phyloP scores from a whole-genome alignment of 306 rosid species.

The Phaseolus lunatus region DNA sequence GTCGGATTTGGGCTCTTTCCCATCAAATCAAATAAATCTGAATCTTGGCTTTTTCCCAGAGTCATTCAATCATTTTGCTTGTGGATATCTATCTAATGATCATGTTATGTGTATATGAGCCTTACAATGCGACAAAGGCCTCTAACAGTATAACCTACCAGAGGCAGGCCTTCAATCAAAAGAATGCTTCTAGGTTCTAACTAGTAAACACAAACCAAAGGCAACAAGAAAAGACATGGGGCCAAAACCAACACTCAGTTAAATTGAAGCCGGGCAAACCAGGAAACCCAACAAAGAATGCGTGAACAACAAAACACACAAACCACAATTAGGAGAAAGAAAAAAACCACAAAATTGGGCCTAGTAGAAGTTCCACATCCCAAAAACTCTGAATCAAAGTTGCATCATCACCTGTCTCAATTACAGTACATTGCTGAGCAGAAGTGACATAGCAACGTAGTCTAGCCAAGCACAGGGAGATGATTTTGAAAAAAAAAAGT shows the following conservation, averaged over 20 bases:
- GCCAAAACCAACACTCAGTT: neutral
- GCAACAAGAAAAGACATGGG: neutral
- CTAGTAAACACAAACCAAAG: slow-evolving; percentile 5
- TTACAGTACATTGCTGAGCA: neutral
- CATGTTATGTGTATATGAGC: neutral
- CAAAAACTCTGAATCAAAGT: slow-evolving; percentile 1
- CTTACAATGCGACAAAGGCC: neutral
- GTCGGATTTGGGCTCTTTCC: neutral
- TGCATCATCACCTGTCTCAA: neutral
- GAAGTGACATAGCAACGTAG: neutral
- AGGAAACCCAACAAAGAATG: neutral
- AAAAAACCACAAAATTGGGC: neutral
- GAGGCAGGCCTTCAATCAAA: neutral
- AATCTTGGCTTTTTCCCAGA: neutral
- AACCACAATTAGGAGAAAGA: slow-evolving; percentile 18
- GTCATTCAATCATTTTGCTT: neutral
- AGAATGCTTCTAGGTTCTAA: slow-evolving; percentile 14
- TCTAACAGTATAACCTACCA: neutral
- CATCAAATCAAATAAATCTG: neutral
- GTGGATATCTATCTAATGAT: neutral
- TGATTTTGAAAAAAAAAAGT: neutral
- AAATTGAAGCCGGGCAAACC: slow-evolving; percentile 13
- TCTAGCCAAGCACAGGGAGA: slow-evolving; percentile 14
- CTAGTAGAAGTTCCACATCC: neutral
- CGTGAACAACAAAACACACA: too few species aligned